phyloP scores from a whole-genome alignment of 805 yeast species.

The Saccharomycopsis amapae region DNA sequence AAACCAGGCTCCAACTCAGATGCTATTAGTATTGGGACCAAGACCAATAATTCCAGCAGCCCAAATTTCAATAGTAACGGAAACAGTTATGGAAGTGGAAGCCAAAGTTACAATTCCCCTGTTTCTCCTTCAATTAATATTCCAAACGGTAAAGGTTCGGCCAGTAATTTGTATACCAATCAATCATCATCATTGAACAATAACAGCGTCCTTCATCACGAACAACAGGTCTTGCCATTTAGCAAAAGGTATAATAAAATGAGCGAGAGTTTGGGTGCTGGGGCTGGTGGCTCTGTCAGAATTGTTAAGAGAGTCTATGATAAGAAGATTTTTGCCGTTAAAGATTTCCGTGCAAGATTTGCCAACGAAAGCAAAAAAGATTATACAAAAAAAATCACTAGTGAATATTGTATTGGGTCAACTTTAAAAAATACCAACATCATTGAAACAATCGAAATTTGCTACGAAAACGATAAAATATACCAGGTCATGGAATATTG shows the following conservation, averaged over 20 bases:
- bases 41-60: not conserved
- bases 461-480: constrained; percentile 79
- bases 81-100: constrained; percentile 1
- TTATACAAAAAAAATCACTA: constrained; percentile 85
- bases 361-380: constrained; percentile 72
- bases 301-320: constrained; percentile 64
- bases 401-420: constrained; percentile 91
- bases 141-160: not conserved
- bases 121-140: not conserved
- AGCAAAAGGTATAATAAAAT: constrained; percentile 72
- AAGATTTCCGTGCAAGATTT: constrained; percentile 78
- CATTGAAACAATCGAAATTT: constrained; percentile 84
- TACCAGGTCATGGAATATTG: constrained; percentile 94
- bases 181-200: constrained; percentile 7
- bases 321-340: constrained; percentile 76
- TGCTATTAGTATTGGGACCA: not conserved
- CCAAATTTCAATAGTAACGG: constrained; percentile 1
- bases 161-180: constrained; percentile 11
- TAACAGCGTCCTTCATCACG: constrained; percentile 17
- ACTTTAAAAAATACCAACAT: constrained; percentile 85
- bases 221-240: constrained; percentile 42
- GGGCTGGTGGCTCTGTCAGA: constrained; percentile 90
- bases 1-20: not conserved
- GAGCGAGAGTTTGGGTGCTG: constrained; percentile 86
- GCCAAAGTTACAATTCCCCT: constrained; percentile 2